Evolutionary conservation across 441 rosid species (phyloP).

Genomic region (Jatropha podagrica): DNA sequence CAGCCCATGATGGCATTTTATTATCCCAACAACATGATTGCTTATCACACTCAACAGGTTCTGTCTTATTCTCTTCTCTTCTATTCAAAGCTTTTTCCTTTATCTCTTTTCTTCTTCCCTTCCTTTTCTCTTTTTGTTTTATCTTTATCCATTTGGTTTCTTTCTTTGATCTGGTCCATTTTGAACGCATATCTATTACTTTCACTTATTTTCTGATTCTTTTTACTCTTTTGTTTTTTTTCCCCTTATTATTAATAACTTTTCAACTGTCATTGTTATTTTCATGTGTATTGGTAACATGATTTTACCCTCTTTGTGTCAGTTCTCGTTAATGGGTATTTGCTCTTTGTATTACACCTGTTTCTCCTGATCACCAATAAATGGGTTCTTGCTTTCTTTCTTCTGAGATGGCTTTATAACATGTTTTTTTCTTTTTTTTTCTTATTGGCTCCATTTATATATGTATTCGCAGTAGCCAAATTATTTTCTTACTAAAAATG

Average conservation of each 20-base stretch:
- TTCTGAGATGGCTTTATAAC: neutral
- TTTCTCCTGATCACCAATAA: conserved; percentile 17
- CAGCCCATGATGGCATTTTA: conserved; percentile 99
- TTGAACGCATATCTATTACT: neutral
- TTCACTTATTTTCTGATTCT: neutral
- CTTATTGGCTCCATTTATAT: too few species aligned
- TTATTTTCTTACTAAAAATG: neutral
- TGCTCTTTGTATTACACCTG: conserved; percentile 1
- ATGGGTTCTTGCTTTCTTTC: conserved; percentile 5
- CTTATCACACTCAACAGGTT: conserved; percentile 99
- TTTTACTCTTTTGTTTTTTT: too few species aligned
- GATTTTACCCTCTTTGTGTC: neutral
- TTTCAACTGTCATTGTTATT: neutral
- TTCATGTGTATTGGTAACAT: neutral
- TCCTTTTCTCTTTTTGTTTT: neutral
- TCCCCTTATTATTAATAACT: neutral
- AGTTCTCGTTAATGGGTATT: conserved; percentile 11
- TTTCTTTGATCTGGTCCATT: neutral
- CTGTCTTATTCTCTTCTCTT: conserved; percentile 18
- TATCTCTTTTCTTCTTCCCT: conserved; percentile 6
- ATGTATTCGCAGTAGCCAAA: neutral
- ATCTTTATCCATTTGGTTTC: too few species aligned
- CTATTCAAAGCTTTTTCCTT: too few species aligned
- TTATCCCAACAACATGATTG: conserved; percentile 97
- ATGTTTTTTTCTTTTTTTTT: neutral